These are phyloP conservation scores for Penicillium occitanis DNA, from an alignment of 2,329 filamentous ascomycete species.

Conservation along the genomic window DNA sequence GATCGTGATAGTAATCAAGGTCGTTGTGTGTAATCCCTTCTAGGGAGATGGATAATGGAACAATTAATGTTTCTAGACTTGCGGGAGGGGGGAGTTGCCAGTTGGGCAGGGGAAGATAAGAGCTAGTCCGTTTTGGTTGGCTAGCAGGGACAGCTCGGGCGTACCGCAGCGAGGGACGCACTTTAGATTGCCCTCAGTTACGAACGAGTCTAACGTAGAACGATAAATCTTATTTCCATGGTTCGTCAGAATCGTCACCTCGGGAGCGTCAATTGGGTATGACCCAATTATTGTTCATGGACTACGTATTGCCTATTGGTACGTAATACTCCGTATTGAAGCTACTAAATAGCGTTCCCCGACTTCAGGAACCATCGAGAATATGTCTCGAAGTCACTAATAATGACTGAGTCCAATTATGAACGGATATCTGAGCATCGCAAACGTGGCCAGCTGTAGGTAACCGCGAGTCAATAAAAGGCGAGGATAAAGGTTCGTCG, in stretches of 20 bases:
- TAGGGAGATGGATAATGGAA: background rate
- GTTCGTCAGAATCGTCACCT: background rate
- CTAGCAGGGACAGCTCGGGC: background rate
- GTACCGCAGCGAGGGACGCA: background rate
- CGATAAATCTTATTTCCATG: background rate
- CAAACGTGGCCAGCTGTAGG: background rate
- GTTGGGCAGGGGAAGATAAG: slow-evolving; percentile 7
- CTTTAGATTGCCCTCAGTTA: background rate
- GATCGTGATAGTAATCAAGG: background rate
- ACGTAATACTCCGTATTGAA: background rate
- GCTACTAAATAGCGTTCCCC: background rate
- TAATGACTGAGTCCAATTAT: background rate
- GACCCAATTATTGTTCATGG: background rate
- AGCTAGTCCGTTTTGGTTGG: slow-evolving; percentile 9
- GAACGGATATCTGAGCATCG: background rate
- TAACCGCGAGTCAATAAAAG: background rate
- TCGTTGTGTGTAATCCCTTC: background rate
- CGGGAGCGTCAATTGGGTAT: background rate
- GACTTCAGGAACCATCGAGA: background rate
- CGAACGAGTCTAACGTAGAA: background rate
- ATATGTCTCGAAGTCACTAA: background rate
- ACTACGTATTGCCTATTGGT: background rate
- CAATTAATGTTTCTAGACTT: background rate
- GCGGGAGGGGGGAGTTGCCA: slow-evolving; percentile 13
- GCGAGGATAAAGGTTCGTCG: background rate